Evolutionary conservation across 2,329 filamentous ascomycete species (phyloP).

Genomic region (Colletotrichum falcatum): DNA sequence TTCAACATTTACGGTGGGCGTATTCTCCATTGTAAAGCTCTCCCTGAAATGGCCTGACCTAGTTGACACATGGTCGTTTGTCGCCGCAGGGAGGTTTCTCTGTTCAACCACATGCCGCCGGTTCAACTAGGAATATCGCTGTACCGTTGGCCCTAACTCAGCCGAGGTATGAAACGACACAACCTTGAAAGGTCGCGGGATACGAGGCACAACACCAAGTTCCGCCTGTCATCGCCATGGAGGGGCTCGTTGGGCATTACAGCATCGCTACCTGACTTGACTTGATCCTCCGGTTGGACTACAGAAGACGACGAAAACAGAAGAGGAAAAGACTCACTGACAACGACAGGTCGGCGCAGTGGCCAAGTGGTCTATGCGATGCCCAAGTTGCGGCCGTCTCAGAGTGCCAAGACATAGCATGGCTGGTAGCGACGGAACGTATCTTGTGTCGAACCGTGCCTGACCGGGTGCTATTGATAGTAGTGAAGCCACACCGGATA

Average conservation of each 20-base stretch:
- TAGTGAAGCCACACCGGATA: constrained; percentile 2
- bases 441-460: constrained; percentile 51
- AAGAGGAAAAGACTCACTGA: neutral
- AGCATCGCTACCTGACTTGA: neutral
- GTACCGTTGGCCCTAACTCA: neutral
- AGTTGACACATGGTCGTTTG: neutral
- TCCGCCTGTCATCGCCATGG: neutral
- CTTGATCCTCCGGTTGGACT: neutral
- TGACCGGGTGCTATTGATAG: constrained; percentile 40
- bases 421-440: constrained; percentile 46
- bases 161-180: neutral
- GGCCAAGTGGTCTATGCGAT: constrained; percentile 24
- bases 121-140: neutral
- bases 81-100: neutral
- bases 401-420: constrained; percentile 35
- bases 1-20: neutral
- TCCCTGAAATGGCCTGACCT: neutral
- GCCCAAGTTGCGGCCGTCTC: constrained; percentile 28
- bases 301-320: neutral
- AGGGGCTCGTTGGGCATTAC: neutral
- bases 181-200: constrained; percentile 1
- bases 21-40: neutral
- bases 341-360: constrained; percentile 7
- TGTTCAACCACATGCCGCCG: neutral
- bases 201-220: neutral